Evolutionary conservation across 2,329 filamentous ascomycete species (phyloP).

Genomic region (Aspergillus eucalypticola): DNA sequence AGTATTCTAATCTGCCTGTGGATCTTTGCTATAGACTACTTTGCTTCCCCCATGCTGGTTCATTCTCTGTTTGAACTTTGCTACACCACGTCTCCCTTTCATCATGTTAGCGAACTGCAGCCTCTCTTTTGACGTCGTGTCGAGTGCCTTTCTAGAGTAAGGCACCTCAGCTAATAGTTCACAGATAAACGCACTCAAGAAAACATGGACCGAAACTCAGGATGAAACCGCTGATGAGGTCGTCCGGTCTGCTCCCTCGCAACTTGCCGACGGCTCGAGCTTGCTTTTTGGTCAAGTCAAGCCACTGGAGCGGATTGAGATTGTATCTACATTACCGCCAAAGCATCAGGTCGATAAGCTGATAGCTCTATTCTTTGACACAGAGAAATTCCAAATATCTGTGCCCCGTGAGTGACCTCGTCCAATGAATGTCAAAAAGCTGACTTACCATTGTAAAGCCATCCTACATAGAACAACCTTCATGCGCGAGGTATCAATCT

Average conservation of each 20-base stretch:
- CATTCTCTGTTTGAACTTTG: too few relatives aligned
- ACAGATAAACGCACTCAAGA: conserved; percentile 13
- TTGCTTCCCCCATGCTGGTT: too few relatives aligned
- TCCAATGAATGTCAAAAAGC: too few relatives aligned
- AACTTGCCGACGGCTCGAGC: conserved; percentile 10
- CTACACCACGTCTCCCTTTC: too few relatives aligned
- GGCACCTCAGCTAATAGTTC: neutral
- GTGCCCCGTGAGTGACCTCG: conserved; percentile 7
- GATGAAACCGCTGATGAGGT: neutral
- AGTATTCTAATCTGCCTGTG: too few relatives aligned
- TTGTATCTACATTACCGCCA: conserved; percentile 5
- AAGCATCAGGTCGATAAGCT: conserved; percentile 5
- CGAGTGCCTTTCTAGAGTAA: too few relatives aligned
- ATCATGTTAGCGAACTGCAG: too few relatives aligned
- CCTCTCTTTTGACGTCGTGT: too few relatives aligned
- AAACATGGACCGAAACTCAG: neutral
- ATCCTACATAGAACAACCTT: conserved; percentile 14
- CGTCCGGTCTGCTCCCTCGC: neutral
- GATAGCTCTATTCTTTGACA: conserved; percentile 7
- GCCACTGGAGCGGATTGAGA: conserved; percentile 9
- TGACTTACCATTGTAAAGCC: neutral
- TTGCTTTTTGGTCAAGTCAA: conserved; percentile 13
- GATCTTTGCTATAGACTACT: too few relatives aligned
- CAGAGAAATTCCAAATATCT: conserved; percentile 1
- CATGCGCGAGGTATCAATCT: conserved; percentile 11